Conservation (phyloP, 2,329 filamentous ascomycete species). For the Ceratocystis eucalypticola region DNA sequence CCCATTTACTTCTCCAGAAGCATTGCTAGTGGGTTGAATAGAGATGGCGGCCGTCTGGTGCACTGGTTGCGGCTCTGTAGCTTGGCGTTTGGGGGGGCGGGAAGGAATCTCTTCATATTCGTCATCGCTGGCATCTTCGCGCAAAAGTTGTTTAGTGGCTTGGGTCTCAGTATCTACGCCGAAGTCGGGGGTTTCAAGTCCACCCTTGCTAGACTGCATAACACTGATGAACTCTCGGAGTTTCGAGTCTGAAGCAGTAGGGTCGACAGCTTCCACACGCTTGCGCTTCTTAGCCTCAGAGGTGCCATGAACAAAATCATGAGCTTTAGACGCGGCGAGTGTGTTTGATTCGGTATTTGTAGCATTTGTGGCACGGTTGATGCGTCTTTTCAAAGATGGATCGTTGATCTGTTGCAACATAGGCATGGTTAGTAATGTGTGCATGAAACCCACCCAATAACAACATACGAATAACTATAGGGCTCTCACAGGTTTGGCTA, state of each 20-base stretch:
- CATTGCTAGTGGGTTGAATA: constrained; percentile 25
- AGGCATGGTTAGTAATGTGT: neutral
- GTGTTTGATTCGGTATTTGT: neutral
- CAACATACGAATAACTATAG: neutral
- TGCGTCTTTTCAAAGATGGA: constrained; percentile 14
- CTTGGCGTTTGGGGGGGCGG: constrained; percentile 22
- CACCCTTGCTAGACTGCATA: constrained; percentile 44
- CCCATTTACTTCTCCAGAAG: constrained; percentile 53
- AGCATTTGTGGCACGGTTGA: constrained; percentile 1
- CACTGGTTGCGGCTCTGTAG: constrained; percentile 14
- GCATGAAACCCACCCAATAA: neutral
- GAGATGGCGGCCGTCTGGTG: neutral
- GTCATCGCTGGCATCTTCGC: constrained; percentile 52
- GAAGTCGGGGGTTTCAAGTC: constrained; percentile 16
- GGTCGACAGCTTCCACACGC: constrained; percentile 40
- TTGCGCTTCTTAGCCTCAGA: constrained; percentile 53
- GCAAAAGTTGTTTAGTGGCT: constrained; percentile 27
- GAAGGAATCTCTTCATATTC: constrained; percentile 57
- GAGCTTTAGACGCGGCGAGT: neutral
- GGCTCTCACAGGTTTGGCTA: constrained; percentile 61
- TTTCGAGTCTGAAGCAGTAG: constrained; percentile 51
- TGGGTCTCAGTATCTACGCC: constrained; percentile 4
- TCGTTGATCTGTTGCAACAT: constrained; percentile 19
- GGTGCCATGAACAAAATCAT: constrained; percentile 21
- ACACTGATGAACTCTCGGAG: constrained; percentile 74